Percentiles rank a stretch among this genome's conserved stretches.
These are phyloP conservation scores for Colletotrichum sp. DNA, from an alignment of 2,329 filamentous ascomycete species.

Conservation along the genomic window DNA sequence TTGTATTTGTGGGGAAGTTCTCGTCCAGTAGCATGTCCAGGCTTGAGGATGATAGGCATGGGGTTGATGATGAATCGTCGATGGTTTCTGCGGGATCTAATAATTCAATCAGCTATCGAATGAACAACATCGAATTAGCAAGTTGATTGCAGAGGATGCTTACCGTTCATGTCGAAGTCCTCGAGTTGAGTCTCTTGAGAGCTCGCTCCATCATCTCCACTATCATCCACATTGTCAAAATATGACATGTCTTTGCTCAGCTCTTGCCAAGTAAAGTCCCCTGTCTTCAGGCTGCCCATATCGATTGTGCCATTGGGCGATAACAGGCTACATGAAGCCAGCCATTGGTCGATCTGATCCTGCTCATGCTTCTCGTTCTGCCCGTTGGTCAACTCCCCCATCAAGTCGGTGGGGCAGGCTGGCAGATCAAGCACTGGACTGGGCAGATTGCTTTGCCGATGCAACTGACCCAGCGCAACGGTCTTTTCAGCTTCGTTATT, in stretches of 20 bases:
- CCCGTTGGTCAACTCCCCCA: background rate
- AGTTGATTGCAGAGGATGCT: too few species aligned
- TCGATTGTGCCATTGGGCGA: background rate
- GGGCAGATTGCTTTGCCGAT: background rate
- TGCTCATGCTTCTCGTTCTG: background rate
- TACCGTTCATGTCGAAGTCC: background rate
- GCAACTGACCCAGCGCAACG: background rate
- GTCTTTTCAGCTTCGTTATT: background rate
- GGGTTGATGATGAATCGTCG: background rate
- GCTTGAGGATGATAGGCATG: background rate
- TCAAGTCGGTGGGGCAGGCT: background rate
- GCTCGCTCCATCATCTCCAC: background rate
- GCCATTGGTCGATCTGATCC: slow-evolving; percentile 7
- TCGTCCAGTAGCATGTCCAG: background rate
- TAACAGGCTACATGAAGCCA: background rate
- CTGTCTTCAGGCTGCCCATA: background rate
- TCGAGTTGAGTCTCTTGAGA: background rate
- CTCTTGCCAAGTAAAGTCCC: background rate
- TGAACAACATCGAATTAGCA: background rate
- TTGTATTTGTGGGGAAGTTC: background rate
- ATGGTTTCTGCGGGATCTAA: background rate
- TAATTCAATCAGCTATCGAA: too few species aligned
- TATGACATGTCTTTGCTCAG: background rate
- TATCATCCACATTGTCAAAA: background rate
- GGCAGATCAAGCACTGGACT: background rate